Conservation (phyloP, 192 early-diverging fungal species). For the Polychytrium aggregatum region DNA sequence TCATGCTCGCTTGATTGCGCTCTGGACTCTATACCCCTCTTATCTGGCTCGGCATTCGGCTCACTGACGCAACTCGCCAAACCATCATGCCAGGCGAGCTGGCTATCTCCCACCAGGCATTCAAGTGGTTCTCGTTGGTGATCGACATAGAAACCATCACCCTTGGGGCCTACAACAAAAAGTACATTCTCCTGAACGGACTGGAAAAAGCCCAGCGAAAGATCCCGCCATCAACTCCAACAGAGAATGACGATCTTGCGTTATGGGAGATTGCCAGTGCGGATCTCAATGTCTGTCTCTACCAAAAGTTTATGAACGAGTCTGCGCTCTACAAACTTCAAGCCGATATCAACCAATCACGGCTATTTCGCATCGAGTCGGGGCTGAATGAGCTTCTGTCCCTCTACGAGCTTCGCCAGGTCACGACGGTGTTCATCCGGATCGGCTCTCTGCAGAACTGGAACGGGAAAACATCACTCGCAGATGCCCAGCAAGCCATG, state of each 20-base stretch:
- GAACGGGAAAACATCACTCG: conserved; percentile 15
- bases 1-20: too few species aligned
- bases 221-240: conserved; percentile 10
- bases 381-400: conserved; percentile 25
- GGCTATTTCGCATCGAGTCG: conserved; percentile 24
- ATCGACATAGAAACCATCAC: conserved; percentile 25
- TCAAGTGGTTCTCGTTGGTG: conserved; percentile 21
- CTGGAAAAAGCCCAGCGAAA: conserved; percentile 18
- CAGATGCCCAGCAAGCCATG: conserved; percentile 32
- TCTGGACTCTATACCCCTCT: too few species aligned
- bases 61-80: too few species aligned
- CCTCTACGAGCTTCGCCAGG: conserved; percentile 34
- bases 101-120: conserved; percentile 37
- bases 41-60: too few species aligned
- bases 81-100: too few species aligned
- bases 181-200: conserved; percentile 28
- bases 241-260: conserved; percentile 10
- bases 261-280: conserved; percentile 16
- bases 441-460: conserved; percentile 28
- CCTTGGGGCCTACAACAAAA: conserved; percentile 35
- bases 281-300: conserved; percentile 26
- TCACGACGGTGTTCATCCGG: conserved; percentile 41
- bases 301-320: conserved; percentile 34
- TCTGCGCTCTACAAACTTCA: conserved; percentile 42
- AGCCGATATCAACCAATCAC: conserved; percentile 36